These are phyloP conservation scores for Aspergillus ochraceus DNA, from an alignment of 2,329 filamentous ascomycete species.

Conservation along the genomic window DNA sequence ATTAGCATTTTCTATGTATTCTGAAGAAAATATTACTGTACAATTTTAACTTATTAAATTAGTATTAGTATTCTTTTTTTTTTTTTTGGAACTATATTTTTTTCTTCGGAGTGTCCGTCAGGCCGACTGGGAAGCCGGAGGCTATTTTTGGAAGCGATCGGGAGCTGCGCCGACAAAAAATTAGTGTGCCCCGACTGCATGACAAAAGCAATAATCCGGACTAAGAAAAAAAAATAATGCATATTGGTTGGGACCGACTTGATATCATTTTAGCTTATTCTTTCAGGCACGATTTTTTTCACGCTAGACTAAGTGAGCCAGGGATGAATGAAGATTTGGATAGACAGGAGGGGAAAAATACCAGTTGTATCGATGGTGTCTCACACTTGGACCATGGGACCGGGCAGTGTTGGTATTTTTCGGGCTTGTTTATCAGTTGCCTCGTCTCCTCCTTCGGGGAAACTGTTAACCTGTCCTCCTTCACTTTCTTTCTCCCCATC, in stretches of 20 bases:
- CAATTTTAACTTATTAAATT: background rate
- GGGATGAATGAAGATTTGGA: background rate
- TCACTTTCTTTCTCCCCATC: background rate
- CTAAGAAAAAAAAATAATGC: background rate
- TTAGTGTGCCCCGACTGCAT: background rate
- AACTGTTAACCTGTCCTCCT: background rate
- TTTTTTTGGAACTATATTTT: background rate
- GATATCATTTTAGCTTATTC: background rate
- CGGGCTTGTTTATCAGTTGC: background rate
- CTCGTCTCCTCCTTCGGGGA: background rate
- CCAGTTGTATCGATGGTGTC: background rate
- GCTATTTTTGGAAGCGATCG: background rate
- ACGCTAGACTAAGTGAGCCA: background rate
- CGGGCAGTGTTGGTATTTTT: background rate
- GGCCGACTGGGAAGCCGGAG: background rate
- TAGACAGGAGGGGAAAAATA: background rate
- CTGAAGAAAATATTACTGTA: slow-evolving; percentile 3
- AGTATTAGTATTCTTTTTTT: background rate
- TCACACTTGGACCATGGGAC: background rate
- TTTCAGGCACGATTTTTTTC: background rate
- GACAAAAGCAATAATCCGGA: background rate
- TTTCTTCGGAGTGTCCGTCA: background rate
- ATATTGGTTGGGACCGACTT: background rate
- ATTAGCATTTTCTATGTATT: slow-evolving; percentile 10
- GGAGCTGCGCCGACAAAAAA: background rate